A percentile compares a stretch with the other conserved stretches of the same genome.
Evolutionary conservation across 1,284 basidiomycete genomes (phyloP).

Genomic region (Rhodotorula sp.): DNA sequence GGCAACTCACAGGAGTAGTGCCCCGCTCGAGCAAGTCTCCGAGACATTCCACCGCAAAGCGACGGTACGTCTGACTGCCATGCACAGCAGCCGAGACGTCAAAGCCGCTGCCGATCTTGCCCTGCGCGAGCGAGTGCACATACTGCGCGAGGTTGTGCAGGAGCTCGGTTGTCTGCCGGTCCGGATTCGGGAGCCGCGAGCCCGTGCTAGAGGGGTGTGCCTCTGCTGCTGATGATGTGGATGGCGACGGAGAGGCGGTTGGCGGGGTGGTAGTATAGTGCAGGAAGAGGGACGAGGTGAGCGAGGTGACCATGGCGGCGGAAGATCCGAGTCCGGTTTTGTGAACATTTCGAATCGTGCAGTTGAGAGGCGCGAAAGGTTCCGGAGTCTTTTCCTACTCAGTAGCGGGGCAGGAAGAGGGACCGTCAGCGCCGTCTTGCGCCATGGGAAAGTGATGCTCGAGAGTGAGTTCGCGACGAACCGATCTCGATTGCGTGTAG

Average conservation of each 20-base stretch:
- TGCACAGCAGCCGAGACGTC: slow-evolving; percentile 93
- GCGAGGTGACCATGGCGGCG: slow-evolving; percentile 92
- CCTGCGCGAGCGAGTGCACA: slow-evolving; percentile 94
- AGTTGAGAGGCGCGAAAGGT: slow-evolving; percentile 72
- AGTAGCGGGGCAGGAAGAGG: slow-evolving; percentile 46
- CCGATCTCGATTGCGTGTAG: slow-evolving; percentile 72
- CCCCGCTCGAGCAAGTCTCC: slow-evolving; percentile 30
- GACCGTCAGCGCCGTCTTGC: slow-evolving; percentile 40
- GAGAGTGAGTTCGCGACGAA: background rate
- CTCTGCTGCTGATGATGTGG: background rate
- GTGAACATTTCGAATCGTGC: slow-evolving; percentile 75
- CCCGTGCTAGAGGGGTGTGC: too few relatives aligned
- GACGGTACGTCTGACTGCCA: slow-evolving; percentile 88
- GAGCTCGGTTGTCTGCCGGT: slow-evolving; percentile 58
- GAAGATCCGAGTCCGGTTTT: slow-evolving; percentile 98
- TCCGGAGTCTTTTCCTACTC: slow-evolving; percentile 56
- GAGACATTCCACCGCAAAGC: slow-evolving; percentile 68
- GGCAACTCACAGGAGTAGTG: background rate
- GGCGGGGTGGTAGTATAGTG: slow-evolving; percentile 62
- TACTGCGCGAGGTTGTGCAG: slow-evolving; percentile 95
- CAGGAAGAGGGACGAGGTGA: slow-evolving; percentile 79
- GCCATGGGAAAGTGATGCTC: too few relatives aligned
- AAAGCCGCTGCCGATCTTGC: slow-evolving; percentile 96
- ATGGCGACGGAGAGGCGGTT: slow-evolving; percentile 42
- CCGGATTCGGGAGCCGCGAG: slow-evolving; percentile 2